Base-by-base conservation (phyloP, 306 rosid species). In the Citrullus colocynthis region DNA sequence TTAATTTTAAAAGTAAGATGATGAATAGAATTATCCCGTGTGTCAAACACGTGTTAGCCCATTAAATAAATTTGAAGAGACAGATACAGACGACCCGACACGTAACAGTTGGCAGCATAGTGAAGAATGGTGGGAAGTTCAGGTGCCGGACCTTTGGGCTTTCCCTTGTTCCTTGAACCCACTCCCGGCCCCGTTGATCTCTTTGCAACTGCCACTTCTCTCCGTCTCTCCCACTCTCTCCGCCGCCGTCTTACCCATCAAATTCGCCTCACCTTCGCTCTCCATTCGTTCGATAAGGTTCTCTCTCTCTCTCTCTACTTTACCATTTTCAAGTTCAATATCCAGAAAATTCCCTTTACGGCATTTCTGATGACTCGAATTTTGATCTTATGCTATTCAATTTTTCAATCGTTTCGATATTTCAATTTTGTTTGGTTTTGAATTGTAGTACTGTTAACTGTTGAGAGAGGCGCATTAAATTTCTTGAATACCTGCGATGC, bases 281-380 rank as follows among this genome's bases (percentile, higher is more conserved):
- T 91, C 39, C 82, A 48, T 41, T 85, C 96, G 61, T 85, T 78
- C 85, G 82, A 85, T 75, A 81, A 89, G 98, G 98, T 90, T 41
- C 58, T 52, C 74, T 37, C 67, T 56, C 20, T 39, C 17, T n/a
- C 57, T 36, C 73, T 9, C 7, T 20, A 4, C 44, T 78, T 57
- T 39, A 20, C 62, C 69, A 15, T 20, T 64, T 52, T 66, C 65
- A 17, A 24, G 4, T n/a, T 52, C 63, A 14, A 1, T 44, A 7
- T 21, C 18, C 13, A 16, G 6, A 63, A 13, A 13, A 32, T 5
- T 6, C 44, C 36, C 34, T 63, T 42, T 37, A 36, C 1, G 18
- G 37, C 28, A 15, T 14, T 14, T 64, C 5, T 61, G 14, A 12
- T 12, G 39, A 21, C 16, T 34, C 20, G 11, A 64, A 62, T 63